Evolutionary conservation across 768 basidiomycete species (phyloP).

Genomic region (Auriscalpium orientale): DNA sequence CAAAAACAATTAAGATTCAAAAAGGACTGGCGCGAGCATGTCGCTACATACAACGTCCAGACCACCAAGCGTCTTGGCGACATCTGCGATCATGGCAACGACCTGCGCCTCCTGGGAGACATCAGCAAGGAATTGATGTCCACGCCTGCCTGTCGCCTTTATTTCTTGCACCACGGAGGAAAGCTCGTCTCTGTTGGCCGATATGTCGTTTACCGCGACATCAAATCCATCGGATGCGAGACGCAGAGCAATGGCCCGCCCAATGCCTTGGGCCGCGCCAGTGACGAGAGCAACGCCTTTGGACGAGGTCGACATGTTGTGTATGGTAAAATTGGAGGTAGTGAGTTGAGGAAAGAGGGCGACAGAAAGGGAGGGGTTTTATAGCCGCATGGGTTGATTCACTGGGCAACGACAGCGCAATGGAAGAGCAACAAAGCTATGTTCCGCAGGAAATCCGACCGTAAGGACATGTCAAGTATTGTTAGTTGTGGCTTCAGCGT

Average conservation of each 20-base stretch:
- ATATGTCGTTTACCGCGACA: conserved; percentile 12
- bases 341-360: too few species aligned
- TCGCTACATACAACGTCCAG: conserved; percentile 9
- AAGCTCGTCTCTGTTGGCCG: not conserved
- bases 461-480: too few species aligned
- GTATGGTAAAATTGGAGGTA: too few species aligned
- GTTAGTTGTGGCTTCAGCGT: too few species aligned
- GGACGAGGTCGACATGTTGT: not conserved
- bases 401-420: too few species aligned
- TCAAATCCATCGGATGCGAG: conserved; percentile 16
- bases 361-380: too few species aligned
- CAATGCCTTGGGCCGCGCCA: conserved; percentile 15
- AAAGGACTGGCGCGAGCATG: not conserved
- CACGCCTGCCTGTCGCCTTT: conserved; percentile 2
- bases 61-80: conserved; percentile 3
- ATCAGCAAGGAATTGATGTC: conserved; percentile 1
- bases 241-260: conserved; percentile 15
- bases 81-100: not conserved
- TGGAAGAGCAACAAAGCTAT: too few species aligned
- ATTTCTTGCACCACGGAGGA: not conserved
- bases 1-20: too few species aligned
- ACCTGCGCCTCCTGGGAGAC: conserved; percentile 5
- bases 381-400: too few species aligned
- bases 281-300: conserved; percentile 14
- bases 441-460: too few species aligned